Evolutionary conservation across 768 basidiomycete genomes (phyloP), one percentile per base, ranked within the genome.

Genomic region (Fibroporia radiculosa): DNA sequence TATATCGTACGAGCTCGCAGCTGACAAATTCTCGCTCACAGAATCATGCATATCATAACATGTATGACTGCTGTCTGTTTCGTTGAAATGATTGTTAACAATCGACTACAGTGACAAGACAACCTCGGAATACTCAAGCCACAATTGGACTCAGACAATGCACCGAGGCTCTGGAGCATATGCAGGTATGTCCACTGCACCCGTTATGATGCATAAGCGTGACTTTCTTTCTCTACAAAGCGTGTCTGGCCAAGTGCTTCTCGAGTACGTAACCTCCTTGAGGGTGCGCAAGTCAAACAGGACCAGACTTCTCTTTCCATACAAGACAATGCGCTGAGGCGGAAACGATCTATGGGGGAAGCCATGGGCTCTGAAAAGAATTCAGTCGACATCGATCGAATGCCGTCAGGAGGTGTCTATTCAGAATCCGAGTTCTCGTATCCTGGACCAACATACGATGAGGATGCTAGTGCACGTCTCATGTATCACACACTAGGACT

Each of bases 41-140:
- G 86, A 23, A 82, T 88, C 53, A 85, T 87, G 84, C 84, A 89
- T 55, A 74, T 86, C 33, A 65, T 84, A 52, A 84, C 83, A 14
- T 57, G 86, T 85, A 61, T 49, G 80, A 62, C 25, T 42, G 18
- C 16, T 19, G 22, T 37, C 6, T 5, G 37, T 41, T 24, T 41
- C 42, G 44, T 41, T 18, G 22, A 49, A 49, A n/a, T 54, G 42
- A 48, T 44, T 35, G 55, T 45, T 23, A 29, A 45, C 32, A 40
- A 20, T 12, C 13, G 11, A n/a, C n/a, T n/a, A 18, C 52, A 89
- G 86, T 89, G 59, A 80, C 77, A 6, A 66, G 85, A 45, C 75
- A 77, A n/a, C 82, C 86, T 16, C 73, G 76, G 31, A 80, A 81
- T 55, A 68, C 83, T 3, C 82, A 87, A 57, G 82, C 81, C 4